phyloP scores from a whole-genome alignment of 768 basidiomycete genomes.

The Collybia nuda region DNA sequence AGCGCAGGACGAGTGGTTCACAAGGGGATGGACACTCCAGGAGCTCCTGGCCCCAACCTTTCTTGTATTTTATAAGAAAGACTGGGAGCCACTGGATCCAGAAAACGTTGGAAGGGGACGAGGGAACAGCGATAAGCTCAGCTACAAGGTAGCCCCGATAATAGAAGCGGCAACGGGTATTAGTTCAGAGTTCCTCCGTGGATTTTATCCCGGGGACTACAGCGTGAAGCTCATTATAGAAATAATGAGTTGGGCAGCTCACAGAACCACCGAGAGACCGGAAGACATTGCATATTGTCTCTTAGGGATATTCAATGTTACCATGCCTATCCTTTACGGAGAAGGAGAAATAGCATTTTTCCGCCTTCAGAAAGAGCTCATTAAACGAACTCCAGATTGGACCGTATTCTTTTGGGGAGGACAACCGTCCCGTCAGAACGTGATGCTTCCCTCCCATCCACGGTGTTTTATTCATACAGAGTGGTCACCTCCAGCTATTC shows the following conservation, averaged over 20 bases:
- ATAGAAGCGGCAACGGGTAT: neutral
- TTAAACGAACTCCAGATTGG: neutral
- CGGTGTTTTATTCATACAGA: no score
- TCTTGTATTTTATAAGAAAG: neutral
- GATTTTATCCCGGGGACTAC: neutral
- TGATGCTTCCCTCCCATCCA: no score
- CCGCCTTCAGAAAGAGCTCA: neutral
- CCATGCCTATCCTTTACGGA: constrained; percentile 1
- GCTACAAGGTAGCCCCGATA: neutral
- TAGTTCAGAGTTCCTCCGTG: neutral
- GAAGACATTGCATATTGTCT: constrained; percentile 2
- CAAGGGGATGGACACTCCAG: neutral
- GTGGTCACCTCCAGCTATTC: no score
- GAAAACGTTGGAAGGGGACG: no score
- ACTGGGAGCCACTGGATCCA: neutral
- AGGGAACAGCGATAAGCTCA: neutral
- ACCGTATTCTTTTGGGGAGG: no score
- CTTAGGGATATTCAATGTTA: neutral
- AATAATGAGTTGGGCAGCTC: neutral
- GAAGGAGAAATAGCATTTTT: constrained; percentile 1
- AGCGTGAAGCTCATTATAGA: neutral
- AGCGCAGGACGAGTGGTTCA: neutral
- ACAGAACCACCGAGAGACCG: neutral
- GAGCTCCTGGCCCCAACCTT: neutral
- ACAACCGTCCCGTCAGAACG: no score